Percentiles rank a stretch among this genome's conserved stretches.
Conservation (phyloP, 1,284 basidiomycete genomes). For the Naganishia liquefaciens region DNA sequence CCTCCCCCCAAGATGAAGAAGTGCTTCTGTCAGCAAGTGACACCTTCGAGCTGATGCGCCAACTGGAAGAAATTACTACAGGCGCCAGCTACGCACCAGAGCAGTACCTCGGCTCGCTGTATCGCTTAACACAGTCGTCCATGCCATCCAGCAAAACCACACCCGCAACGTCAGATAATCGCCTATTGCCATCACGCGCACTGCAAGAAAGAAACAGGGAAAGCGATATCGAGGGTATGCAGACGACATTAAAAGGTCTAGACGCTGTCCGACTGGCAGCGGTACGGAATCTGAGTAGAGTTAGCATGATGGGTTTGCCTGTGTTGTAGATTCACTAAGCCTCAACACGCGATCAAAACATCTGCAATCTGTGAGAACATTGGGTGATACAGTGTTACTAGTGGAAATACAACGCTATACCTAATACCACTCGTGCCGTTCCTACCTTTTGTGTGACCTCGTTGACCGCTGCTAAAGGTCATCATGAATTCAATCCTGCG, state of each 20-base stretch:
- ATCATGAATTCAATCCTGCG: conserved; percentile 4
- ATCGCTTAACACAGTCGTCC: conserved; percentile 22
- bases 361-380: too few species aligned
- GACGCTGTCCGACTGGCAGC: conserved; percentile 55
- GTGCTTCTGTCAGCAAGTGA: conserved; percentile 50
- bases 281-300: conserved; percentile 44
- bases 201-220: conserved; percentile 25
- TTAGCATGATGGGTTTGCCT: conserved; percentile 19
- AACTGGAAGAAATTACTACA: conserved; percentile 53
- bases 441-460: too few species aligned
- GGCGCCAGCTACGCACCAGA: conserved; percentile 45
- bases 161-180: conserved; percentile 2
- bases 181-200: conserved; percentile 11
- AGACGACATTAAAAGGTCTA: conserved; percentile 48
- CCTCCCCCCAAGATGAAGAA: conserved; percentile 53
- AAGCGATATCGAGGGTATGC: conserved; percentile 34
- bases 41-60: conserved; percentile 55
- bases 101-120: conserved; percentile 44
- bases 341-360: too few species aligned
- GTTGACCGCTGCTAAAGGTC: neutral
- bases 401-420: too few species aligned
- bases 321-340: neutral
- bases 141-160: neutral
- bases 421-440: too few species aligned
- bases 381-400: too few species aligned